Evolutionary conservation across 768 basidiomycete species (phyloP).

Genomic region (Serendipita sp.): DNA sequence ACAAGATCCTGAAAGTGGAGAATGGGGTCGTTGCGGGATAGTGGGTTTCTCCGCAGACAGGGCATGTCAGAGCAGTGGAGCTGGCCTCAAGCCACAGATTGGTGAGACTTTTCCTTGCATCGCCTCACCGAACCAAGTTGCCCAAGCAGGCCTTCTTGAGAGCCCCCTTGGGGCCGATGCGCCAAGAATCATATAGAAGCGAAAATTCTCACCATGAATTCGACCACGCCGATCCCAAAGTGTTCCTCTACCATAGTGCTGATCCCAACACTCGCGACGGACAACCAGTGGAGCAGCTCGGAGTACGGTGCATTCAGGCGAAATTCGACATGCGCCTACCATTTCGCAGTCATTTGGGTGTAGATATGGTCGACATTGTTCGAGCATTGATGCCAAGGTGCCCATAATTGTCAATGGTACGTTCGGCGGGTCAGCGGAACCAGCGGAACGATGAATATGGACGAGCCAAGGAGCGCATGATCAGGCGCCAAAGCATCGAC

Average conservation of each 20-base stretch:
- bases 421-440: neutral
- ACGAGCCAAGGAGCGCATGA: too few relatives aligned
- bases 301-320: conserved; percentile 70
- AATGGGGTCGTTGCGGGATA: too few relatives aligned
- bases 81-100: too few relatives aligned
- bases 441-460: neutral
- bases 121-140: neutral
- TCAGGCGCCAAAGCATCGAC: too few relatives aligned
- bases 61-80: too few relatives aligned
- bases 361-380: neutral
- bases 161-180: neutral
- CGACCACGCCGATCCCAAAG: conserved; percentile 95
- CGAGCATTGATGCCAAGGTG: too few relatives aligned
- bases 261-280: conserved; percentile 63
- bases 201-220: conserved; percentile 64
- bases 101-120: too few relatives aligned
- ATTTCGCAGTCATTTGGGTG: neutral
- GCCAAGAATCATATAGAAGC: neutral
- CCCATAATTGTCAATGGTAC: too few relatives aligned
- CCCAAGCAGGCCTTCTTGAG: neutral
- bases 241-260: conserved; percentile 99
- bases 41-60: too few relatives aligned
- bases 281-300: conserved; percentile 53
- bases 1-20: too few relatives aligned
- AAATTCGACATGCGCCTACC: conserved; percentile 56